Conservation (phyloP, 441 rosid genomes). For the Populus trichocarpa region DNA sequence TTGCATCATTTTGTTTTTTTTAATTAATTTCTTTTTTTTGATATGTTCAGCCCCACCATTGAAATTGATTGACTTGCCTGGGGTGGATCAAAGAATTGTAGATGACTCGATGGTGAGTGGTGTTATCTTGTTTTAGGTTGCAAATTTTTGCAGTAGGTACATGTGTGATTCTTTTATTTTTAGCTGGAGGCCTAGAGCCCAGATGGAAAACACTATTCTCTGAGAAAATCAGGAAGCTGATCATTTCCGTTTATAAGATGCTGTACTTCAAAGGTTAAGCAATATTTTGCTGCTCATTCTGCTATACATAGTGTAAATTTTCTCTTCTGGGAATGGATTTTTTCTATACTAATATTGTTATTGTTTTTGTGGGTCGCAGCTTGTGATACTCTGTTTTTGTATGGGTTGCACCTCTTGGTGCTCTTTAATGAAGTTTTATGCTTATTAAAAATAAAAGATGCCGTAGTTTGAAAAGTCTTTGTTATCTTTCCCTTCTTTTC, state of each 20-base stretch:
- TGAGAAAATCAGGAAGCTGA: not conserved
- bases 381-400: not conserved
- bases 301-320: not conserved
- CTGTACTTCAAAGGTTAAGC: slow-evolving; percentile 4
- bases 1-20: not conserved
- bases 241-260: slow-evolving; percentile 10
- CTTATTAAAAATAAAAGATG: not conserved
- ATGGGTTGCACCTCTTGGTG: not conserved
- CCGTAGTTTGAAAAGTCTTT: not conserved
- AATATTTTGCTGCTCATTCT: not conserved
- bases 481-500: no score
- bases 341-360: not conserved
- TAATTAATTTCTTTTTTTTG: not conserved
- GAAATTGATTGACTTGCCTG: slow-evolving; percentile 88
- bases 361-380: not conserved
- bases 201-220: not conserved
- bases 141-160: slow-evolving; percentile 11
- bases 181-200: not conserved
- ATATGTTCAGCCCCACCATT: slow-evolving; percentile 75
- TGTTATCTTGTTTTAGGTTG: slow-evolving; percentile 9
- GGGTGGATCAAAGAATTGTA: slow-evolving; percentile 87
- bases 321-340: not conserved
- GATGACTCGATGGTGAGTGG: slow-evolving; percentile 76
- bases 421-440: not conserved
- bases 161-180: not conserved